Percentiles rank a stretch among this genome's conserved stretches.
phyloP scores from a whole-genome alignment of 306 rosid species.

The Citrullus amarus region DNA sequence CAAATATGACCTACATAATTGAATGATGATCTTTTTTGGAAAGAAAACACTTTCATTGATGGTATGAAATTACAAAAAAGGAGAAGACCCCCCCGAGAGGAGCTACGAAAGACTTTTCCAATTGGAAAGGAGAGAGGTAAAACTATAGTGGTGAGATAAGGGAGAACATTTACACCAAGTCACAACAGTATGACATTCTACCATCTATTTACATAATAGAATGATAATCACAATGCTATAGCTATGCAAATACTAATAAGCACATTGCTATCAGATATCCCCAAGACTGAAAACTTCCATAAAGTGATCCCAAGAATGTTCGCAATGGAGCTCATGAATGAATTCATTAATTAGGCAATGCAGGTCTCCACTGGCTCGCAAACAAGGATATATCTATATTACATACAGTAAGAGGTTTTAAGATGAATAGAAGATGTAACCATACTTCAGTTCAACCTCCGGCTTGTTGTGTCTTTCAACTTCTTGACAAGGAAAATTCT shows the following conservation, averaged over 20 bases:
- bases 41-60: too few relatives aligned
- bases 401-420: background rate
- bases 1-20: background rate
- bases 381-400: background rate
- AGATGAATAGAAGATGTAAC: slow-evolving; percentile 5
- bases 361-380: background rate
- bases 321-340: background rate
- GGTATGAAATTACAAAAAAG: too few relatives aligned
- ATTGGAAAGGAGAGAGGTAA: too few relatives aligned
- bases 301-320: background rate
- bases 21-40: background rate
- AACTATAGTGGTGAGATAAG: too few relatives aligned
- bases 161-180: too few relatives aligned
- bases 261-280: background rate
- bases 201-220: background rate
- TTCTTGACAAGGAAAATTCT: slow-evolving; percentile 98
- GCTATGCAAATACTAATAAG: background rate
- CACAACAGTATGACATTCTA: too few relatives aligned
- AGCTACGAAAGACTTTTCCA: too few relatives aligned
- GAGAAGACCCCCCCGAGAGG: too few relatives aligned
- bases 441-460: slow-evolving; percentile 87
- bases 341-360: background rate
- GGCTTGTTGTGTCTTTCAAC: slow-evolving; percentile 99
- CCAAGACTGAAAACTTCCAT: background rate
- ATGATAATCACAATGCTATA: background rate